Evolutionary conservation across 2,329 filamentous ascomycete species (phyloP).

Genomic region (Ceratocystis harringtonii): DNA sequence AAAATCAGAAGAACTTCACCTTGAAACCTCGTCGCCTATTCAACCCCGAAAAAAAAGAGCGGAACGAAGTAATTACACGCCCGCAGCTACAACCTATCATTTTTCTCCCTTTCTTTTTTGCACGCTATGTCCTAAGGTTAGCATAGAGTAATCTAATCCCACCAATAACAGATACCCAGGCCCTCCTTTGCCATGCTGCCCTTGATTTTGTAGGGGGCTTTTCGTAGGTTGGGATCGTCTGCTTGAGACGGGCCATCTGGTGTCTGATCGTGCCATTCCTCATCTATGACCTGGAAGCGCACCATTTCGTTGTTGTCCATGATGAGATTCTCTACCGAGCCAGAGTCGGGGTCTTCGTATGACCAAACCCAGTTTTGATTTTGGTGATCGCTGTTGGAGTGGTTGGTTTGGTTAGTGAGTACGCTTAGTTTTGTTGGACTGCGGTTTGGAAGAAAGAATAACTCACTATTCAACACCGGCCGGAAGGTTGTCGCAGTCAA

Average conservation of each 20-base stretch:
- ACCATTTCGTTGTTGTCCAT: conserved; percentile 86
- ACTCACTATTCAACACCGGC: conserved; percentile 62
- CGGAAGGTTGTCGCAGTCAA: conserved; percentile 59
- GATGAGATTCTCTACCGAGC: conserved; percentile 45
- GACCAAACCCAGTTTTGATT: conserved; percentile 80
- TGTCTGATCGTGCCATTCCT: conserved; percentile 83
- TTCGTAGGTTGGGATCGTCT: conserved; percentile 44
- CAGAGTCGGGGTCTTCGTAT: conserved; percentile 37
- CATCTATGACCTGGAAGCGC: conserved; percentile 68
- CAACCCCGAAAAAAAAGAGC: not conserved
- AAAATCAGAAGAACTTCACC: not conserved
- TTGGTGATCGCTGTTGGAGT: conserved; percentile 42
- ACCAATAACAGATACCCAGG: conserved; percentile 49
- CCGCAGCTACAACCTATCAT: no score
- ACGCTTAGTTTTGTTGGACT: not conserved
- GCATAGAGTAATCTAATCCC: conserved; percentile 29
- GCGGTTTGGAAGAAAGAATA: not conserved
- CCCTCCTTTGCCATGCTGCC: conserved; percentile 50
- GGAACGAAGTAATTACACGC: not conserved
- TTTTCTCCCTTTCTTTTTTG: not conserved
- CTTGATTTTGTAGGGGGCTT: conserved; percentile 56
- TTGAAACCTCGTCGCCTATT: conserved; percentile 3
- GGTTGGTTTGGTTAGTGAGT: not conserved
- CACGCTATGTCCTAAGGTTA: no score
- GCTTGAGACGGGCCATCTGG: conserved; percentile 51